Evolutionary conservation across 129 eudicot species (phyloP).

Genomic region (Centella asiatica): DNA sequence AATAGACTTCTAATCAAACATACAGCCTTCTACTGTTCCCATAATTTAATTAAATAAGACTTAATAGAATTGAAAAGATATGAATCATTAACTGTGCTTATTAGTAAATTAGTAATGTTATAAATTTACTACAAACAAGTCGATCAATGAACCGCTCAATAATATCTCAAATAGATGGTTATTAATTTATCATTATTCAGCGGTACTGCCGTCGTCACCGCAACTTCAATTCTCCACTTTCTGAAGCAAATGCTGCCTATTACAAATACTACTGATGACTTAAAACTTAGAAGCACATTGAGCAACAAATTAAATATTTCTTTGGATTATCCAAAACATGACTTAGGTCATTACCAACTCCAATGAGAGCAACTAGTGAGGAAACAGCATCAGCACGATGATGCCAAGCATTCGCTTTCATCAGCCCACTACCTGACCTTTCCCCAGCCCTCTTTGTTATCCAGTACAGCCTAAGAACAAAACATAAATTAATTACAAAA

Average conservation of each 20-base stretch:
- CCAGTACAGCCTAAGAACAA: constrained; percentile 64
- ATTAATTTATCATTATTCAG: not conserved
- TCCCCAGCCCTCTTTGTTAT: constrained; percentile 90
- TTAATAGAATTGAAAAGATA: not conserved
- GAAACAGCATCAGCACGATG: constrained; percentile 98
- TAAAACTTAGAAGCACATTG: not conserved
- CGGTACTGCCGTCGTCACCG: not conserved
- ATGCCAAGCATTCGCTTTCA: constrained; percentile 99
- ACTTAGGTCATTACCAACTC: constrained; percentile 65
- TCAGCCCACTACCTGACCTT: constrained; percentile 88
- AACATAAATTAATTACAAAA: not conserved
- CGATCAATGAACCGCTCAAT: not conserved
- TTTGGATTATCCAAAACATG: not conserved
- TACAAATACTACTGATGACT: not conserved
- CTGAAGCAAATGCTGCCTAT: not conserved
- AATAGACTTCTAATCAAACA: not conserved
- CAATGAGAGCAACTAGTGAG: constrained; percentile 91
- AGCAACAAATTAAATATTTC: not conserved
- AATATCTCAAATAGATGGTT: not conserved
- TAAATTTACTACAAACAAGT: not conserved
- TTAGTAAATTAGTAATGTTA: not conserved
- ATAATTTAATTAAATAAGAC: too few species aligned
- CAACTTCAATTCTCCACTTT: not conserved
- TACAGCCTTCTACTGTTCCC: not conserved
- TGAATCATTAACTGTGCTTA: too few species aligned